Evolutionary conservation across 148 eudicot genomes (phyloP), one percentile per base, ranked within the genome.

Genomic region (Silene conica): DNA sequence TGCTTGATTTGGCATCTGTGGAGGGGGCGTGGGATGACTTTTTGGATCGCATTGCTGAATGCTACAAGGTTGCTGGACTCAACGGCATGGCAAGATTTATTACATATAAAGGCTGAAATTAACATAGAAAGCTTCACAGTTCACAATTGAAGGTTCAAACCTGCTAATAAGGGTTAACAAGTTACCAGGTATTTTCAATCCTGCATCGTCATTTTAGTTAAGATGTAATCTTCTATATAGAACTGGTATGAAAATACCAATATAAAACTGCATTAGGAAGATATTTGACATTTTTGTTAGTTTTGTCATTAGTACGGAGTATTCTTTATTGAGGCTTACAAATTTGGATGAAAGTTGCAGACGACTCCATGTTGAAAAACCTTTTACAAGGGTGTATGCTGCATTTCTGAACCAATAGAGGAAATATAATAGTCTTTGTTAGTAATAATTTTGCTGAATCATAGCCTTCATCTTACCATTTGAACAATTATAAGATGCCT

Each of bases 11-110:
- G 79, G 97, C 99, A 28, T 86, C 99, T 15, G 79, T 89, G 21
- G 99, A 96, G 76, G 99, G 99, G 67, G 83, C 75, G 5, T 96
- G 97, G 99, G 92, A 87, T 78, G 91, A 87, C 50, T 81, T 75
- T 45, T 69, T 84, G 73, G 91, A 84, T 60, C 86, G 85, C 15
- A 76, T 92, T 77, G 92, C 89, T 23, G 86, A 86, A 67, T 92
- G 99, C 79, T 96, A 96, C 85, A 81, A 82, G 65, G 88, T 79
- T 55, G 96, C 90, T 8, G 96, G 96, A 61, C 89, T 92, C 16
- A 43, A 76, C 38, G 91, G 85, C 62, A 84, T 96, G 75, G 89
- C 99, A 14, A 83, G 82, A 74, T 96, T 96, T 83, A 80, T 96
- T 43, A 68, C 83, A 28, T 89, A 83, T 73, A 83, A 84, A 72